phyloP scores from a whole-genome alignment of 352 stramenopile species.

The Pythium utonaiense region DNA sequence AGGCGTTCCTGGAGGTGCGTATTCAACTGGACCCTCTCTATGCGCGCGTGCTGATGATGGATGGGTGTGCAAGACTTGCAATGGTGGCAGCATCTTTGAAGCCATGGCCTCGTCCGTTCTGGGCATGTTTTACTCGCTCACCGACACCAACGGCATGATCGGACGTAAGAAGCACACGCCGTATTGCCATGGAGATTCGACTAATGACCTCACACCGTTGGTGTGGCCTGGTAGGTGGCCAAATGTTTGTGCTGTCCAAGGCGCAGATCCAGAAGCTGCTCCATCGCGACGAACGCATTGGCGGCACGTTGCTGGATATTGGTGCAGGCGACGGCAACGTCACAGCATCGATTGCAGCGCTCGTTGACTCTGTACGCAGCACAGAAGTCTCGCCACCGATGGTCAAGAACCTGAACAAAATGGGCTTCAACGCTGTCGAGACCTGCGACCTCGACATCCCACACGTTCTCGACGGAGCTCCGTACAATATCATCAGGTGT shows the following conservation, averaged over 20 bases:
- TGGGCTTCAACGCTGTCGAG: constrained; percentile 77
- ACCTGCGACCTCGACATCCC: constrained; percentile 65
- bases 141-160: constrained; percentile 80
- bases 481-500: constrained; percentile 83
- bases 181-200: too few relatives aligned
- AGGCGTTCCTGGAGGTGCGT: constrained; percentile 62
- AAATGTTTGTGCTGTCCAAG: constrained; percentile 86
- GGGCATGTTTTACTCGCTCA: constrained; percentile 79
- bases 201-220: too few relatives aligned
- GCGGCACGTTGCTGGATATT: constrained; percentile 69
- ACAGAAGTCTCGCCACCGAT: constrained; percentile 80
- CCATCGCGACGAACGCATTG: constrained; percentile 39
- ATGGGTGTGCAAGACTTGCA: constrained; percentile 50
- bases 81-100: constrained; percentile 62
- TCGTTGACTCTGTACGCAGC: constrained; percentile 61
- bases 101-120: constrained; percentile 63
- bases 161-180: constrained; percentile 41
- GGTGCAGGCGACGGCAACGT: constrained; percentile 83
- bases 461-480: constrained; percentile 57
- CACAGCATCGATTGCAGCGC: constrained; percentile 69
- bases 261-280: constrained; percentile 70
- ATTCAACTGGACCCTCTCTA: background rate
- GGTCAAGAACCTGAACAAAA: constrained; percentile 67
- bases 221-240: constrained; percentile 44
- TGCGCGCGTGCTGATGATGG: background rate